These are phyloP conservation scores for Ustulina deusta DNA, from an alignment of 2,329 filamentous ascomycete genomes.

Conservation along the genomic window DNA sequence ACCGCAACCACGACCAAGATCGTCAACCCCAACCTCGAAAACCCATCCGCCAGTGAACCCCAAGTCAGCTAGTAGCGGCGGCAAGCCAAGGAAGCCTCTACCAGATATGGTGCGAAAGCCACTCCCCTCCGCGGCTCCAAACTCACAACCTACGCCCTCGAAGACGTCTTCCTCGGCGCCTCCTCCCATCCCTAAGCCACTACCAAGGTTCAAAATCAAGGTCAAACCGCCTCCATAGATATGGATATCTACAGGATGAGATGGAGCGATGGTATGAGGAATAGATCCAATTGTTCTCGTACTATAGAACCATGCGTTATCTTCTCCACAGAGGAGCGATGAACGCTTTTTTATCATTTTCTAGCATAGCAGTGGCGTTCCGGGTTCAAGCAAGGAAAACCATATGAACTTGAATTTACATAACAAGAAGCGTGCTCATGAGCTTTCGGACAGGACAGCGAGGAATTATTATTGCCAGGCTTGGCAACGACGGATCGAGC, in stretches of 20 bases:
- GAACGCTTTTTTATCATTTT: slow-evolving; percentile 2
- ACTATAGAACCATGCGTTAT: slow-evolving; percentile 24
- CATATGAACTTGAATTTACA: slow-evolving; percentile 12
- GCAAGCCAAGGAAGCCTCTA: slow-evolving; percentile 48
- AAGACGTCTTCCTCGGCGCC: slow-evolving; percentile 37
- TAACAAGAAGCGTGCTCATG: background rate
- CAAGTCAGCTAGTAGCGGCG: slow-evolving; percentile 36
- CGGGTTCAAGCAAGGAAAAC: slow-evolving; percentile 2
- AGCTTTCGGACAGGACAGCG: slow-evolving; percentile 8
- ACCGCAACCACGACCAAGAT: slow-evolving; percentile 35
- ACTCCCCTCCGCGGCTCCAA: slow-evolving; percentile 43
- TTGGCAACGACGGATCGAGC: slow-evolving; percentile 2
- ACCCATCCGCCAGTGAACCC: slow-evolving; percentile 24
- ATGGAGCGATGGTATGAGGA: background rate
- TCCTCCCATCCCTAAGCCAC: slow-evolving; percentile 37
- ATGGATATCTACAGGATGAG: background rate
- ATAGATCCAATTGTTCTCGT: background rate
- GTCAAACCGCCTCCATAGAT: slow-evolving; percentile 43
- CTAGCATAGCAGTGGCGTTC: slow-evolving; percentile 44
- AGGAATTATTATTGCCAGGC: background rate
- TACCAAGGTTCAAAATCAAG: slow-evolving; percentile 49
- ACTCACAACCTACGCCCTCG: slow-evolving; percentile 36
- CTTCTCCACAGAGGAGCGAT: background rate
- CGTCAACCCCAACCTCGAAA: slow-evolving; percentile 39
- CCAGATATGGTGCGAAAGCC: slow-evolving; percentile 48